Base-by-base conservation (phyloP, 495 filamentous ascomycete species). In the Aspergillus conjunctus region DNA sequence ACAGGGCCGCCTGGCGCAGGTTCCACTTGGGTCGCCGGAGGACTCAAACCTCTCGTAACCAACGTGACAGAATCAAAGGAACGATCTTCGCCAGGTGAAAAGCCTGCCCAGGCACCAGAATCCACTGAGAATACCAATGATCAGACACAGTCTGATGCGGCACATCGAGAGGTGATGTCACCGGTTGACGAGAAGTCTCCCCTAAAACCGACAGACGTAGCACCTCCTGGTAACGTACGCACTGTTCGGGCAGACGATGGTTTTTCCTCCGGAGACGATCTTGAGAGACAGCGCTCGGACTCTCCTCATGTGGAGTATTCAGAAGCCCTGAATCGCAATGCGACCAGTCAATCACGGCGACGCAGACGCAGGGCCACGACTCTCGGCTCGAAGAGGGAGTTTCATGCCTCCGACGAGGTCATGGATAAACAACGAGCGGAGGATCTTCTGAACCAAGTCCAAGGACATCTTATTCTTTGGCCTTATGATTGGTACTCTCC, bases 381-480 rank as follows among this genome's bases (percentile, higher is more conserved):
- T 1, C 87, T 87, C 70, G 84, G 86, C 56, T 90, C 85, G 37
- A 88, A 84, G 60, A 83, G 87, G 15, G 88, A 88, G 2, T 90
- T 92, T 71, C 82, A 83, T 62, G 80, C 81, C 1, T 79, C 79
- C 12, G 92, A 93, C 64, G 90, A 93, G 50, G 67, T 96, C 43
- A 77, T 97, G 63, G 82, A 83, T 51, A 83, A 80, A 49, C 81
- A 79, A 15, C 89, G 91, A 56, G 90, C 91, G 7, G 92, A 96
- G 67, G 87, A 90, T 62, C 75, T 96, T 65, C 77, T 97, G 67
- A 82, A 86, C 57, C 78, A 93, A 79, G 86, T 91, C 37, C 95
- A 97, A 72, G 94, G 94, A 9, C 83, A 91, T 72, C 77, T 98
- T 41, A 93, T 98, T 30, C 73, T 91, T 54, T 98, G 93, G 80